A percentile compares a stretch with the other conserved stretches of the same genome.
Evolutionary conservation across 352 stramenopile species (phyloP).

Genomic region (Globisporangium heterothallicum): DNA sequence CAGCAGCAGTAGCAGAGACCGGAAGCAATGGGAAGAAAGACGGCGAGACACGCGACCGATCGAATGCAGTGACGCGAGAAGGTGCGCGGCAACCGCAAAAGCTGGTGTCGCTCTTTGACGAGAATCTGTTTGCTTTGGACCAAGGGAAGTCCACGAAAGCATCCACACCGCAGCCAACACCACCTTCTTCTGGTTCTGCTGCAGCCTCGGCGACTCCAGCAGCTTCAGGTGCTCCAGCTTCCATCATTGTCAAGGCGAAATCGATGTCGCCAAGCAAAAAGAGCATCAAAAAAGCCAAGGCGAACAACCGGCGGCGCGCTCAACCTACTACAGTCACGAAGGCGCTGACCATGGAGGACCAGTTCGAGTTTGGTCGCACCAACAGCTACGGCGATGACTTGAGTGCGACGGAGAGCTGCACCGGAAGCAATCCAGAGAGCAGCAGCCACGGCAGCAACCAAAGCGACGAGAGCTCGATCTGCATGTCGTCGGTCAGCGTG

Average conservation of each 20-base stretch:
- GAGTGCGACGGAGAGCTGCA: constrained; percentile 10
- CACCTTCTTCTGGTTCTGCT: neutral
- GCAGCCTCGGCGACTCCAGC: neutral
- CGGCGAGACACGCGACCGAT: neutral
- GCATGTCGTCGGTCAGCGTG: constrained; percentile 4
- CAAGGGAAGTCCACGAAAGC: neutral
- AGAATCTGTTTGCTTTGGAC: constrained; percentile 11
- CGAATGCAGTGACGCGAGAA: constrained; percentile 8
- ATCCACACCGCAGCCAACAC: neutral
- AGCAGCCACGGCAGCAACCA: constrained; percentile 15
- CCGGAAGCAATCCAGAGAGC: constrained; percentile 2
- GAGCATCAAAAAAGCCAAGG: constrained; percentile 23
- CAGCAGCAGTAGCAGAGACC: constrained; percentile 18
- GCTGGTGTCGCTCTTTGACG: constrained; percentile 28
- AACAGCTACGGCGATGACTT: constrained; percentile 7
- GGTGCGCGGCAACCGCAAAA: constrained; percentile 11
- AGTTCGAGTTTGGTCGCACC: constrained; percentile 18
- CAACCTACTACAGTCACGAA: neutral
- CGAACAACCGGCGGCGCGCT: constrained; percentile 1
- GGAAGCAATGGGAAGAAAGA: constrained; percentile 14
- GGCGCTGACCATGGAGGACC: constrained; percentile 8
- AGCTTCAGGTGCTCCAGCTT: neutral
- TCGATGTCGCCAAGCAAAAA: constrained; percentile 5
- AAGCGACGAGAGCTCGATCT: constrained; percentile 13
- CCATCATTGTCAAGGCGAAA: constrained; percentile 8